Evolutionary conservation across 148 eudicot genomes (phyloP).

Genomic region (Selenicereus undatus): DNA sequence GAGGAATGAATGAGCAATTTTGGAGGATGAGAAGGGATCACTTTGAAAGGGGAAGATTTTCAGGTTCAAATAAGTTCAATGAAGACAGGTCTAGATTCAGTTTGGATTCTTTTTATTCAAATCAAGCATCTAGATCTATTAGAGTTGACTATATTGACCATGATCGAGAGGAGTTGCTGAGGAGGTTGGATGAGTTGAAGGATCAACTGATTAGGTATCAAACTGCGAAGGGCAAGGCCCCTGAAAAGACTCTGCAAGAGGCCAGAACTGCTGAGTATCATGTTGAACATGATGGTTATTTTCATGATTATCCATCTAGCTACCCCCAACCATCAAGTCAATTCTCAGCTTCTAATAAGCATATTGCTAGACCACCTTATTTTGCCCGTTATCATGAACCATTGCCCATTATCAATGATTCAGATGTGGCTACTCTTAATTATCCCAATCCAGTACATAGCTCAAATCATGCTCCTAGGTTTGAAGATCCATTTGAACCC

Average conservation of each 20-base stretch:
- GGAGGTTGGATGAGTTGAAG: constrained; percentile 78
- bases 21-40: constrained; percentile 35
- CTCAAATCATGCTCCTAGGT: constrained; percentile 38
- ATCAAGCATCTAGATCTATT: constrained; percentile 29
- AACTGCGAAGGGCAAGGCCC: constrained; percentile 40
- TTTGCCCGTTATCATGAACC: constrained; percentile 44
- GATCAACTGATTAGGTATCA: constrained; percentile 59
- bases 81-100: constrained; percentile 45
- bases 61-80: constrained; percentile 35
- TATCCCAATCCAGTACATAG: constrained; percentile 35
- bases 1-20: constrained; percentile 34
- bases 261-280: constrained; percentile 39
- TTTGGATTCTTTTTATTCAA: constrained; percentile 27
- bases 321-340: constrained; percentile 32
- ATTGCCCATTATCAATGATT: constrained; percentile 29
- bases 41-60: constrained; percentile 36
- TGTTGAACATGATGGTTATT: constrained; percentile 38
- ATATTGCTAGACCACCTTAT: constrained; percentile 36
- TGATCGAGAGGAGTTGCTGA: constrained; percentile 65
- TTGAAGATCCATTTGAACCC: constrained; percentile 45
- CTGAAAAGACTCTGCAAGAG: constrained; percentile 44
- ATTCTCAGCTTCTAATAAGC: constrained; percentile 32
- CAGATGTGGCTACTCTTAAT: constrained; percentile 28
- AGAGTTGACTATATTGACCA: constrained; percentile 48
- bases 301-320: constrained; percentile 40